Evolutionary conservation across 768 basidiomycete species (phyloP).

Genomic region (Paxillus rubicundulus): DNA sequence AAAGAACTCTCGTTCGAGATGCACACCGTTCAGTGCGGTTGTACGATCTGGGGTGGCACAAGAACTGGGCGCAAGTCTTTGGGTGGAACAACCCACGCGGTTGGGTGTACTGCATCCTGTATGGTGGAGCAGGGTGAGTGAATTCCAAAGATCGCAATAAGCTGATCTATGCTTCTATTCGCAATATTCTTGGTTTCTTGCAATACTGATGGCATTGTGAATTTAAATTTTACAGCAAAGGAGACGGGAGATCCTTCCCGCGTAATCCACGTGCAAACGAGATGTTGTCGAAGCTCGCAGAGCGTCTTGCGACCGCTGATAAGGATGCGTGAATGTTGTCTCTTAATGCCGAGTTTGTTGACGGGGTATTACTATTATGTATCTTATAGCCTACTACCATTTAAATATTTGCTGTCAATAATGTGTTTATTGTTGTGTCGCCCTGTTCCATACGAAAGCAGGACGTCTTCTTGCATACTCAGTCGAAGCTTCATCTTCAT

Average conservation of each 20-base stretch:
- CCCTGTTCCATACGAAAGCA: too few relatives aligned
- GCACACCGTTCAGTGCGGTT: conserved; percentile 59
- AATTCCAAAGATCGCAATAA: background rate
- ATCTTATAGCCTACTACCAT: too few relatives aligned
- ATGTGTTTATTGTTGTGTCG: too few relatives aligned
- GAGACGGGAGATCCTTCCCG: conserved; percentile 67
- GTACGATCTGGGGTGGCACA: conserved; percentile 73
- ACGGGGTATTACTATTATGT: too few relatives aligned
- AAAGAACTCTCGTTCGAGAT: conserved; percentile 62
- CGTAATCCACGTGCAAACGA: conserved; percentile 67
- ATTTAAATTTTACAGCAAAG: conserved; percentile 39
- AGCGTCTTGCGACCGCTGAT: conserved; percentile 57
- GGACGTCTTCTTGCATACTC: background rate
- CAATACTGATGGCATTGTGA: background rate
- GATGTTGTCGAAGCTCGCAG: conserved; percentile 63
- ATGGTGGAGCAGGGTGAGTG: conserved; percentile 66
- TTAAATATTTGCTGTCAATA: too few relatives aligned
- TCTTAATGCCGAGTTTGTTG: too few relatives aligned
- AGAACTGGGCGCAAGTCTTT: conserved; percentile 68
- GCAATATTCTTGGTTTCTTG: background rate
- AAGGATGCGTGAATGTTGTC: conserved; percentile 36
- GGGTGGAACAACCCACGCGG: conserved; percentile 54
- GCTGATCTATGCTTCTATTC: background rate
- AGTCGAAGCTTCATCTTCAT: background rate
- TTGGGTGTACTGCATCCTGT: conserved; percentile 52